Conservation (phyloP, 179 eudicot genomes). For the Spinacia oleracea region DNA sequence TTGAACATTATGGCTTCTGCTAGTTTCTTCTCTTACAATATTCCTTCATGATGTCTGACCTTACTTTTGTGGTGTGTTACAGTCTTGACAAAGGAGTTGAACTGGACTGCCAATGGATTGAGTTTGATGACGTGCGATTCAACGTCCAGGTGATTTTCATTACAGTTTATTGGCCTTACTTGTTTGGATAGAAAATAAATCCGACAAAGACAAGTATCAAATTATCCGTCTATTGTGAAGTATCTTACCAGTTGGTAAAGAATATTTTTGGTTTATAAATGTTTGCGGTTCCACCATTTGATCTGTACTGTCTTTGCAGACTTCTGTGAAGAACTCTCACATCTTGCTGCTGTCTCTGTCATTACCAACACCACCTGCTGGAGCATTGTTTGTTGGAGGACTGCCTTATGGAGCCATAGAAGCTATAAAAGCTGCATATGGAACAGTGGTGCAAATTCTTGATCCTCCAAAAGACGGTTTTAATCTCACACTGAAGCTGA, state of each 20-base stretch:
- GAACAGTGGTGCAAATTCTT: slow-evolving; percentile 67
- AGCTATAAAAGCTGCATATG: slow-evolving; percentile 87
- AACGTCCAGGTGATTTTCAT: slow-evolving; percentile 69
- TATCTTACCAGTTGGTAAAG: neutral
- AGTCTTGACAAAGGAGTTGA: slow-evolving; percentile 95
- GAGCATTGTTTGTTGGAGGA: slow-evolving; percentile 72
- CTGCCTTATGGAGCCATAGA: slow-evolving; percentile 93
- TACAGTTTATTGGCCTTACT: neutral
- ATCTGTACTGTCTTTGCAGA: slow-evolving; percentile 45
- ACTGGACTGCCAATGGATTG: slow-evolving; percentile 87
- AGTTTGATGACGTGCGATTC: slow-evolving; percentile 89
- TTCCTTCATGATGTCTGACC: slow-evolving; percentile 2
- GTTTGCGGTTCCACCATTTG: neutral
- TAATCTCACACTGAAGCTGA: slow-evolving; percentile 91
- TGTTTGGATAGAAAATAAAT: neutral
- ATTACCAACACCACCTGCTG: slow-evolving; percentile 90
- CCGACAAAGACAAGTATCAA: neutral
- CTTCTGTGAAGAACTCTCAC: slow-evolving; percentile 77
- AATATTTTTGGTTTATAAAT: neutral
- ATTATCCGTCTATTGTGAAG: neutral
- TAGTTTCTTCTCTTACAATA: neutral
- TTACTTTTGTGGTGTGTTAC: slow-evolving; percentile 31
- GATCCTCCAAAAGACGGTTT: slow-evolving; percentile 99
- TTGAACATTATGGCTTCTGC: neutral
- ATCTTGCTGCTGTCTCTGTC: slow-evolving; percentile 72